A percentile compares a stretch with the other conserved stretches of the same genome.
phyloP scores from a whole-genome alignment of 306 rosid genomes.

The Cucurbita ficifolia region DNA sequence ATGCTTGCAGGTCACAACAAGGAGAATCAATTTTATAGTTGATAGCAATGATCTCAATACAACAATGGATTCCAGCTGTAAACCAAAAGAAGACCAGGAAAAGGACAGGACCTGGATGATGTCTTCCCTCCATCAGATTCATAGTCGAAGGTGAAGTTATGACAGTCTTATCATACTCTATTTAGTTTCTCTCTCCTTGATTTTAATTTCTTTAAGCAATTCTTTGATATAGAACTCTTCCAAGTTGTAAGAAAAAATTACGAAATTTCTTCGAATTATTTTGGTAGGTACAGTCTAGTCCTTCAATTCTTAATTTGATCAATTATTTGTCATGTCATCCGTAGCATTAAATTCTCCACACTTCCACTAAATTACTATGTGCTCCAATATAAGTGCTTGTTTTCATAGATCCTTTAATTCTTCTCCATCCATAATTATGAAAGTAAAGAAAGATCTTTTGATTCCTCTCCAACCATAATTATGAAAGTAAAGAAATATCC shows the following conservation, averaged over 20 bases:
- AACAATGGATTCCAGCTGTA: constrained; percentile 19
- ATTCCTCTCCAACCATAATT: too few species aligned
- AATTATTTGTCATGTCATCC: background rate
- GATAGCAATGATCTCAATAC: constrained; percentile 40
- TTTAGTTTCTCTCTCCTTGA: constrained; percentile 3
- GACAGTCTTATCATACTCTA: constrained; percentile 5
- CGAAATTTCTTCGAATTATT: background rate
- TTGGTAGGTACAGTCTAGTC: background rate
- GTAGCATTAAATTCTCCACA: background rate
- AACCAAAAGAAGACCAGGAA: constrained; percentile 30
- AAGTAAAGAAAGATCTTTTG: too few species aligned
- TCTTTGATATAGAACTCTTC: background rate
- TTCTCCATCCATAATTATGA: too few species aligned
- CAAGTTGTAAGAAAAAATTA: background rate
- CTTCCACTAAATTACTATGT: background rate
- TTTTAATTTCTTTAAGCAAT: background rate
- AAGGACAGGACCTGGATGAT: constrained; percentile 83
- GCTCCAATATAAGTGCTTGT: too few species aligned
- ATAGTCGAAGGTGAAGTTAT: constrained; percentile 68
- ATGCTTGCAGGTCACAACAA: constrained; percentile 60
- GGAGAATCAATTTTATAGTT: constrained; percentile 82
- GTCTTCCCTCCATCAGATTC: constrained; percentile 84
- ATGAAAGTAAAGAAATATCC: too few species aligned
- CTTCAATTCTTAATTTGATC: background rate
- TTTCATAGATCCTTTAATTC: too few species aligned